These are phyloP conservation scores for Diphasiastrum complanatum DNA, from an alignment of 83 land plant species.

Conservation along the genomic window DNA sequence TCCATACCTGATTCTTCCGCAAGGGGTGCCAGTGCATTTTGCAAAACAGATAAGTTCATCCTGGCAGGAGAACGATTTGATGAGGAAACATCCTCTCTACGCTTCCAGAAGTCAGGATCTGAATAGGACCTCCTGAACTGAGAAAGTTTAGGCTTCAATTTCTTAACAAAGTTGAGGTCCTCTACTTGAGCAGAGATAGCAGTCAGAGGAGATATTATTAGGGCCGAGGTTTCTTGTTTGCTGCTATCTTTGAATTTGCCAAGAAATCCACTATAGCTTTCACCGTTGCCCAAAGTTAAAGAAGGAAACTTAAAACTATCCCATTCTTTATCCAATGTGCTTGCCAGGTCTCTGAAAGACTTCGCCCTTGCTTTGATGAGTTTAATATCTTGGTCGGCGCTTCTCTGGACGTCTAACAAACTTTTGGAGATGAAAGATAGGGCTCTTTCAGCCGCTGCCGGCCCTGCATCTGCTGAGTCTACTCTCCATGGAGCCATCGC, in stretches of 20 bases:
- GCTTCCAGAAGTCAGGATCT: constrained; percentile 19
- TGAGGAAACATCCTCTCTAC: constrained; percentile 9
- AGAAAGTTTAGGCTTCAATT: constrained; percentile 19
- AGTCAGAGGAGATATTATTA: not conserved
- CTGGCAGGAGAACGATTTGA: too few relatives aligned
- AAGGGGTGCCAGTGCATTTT: constrained; percentile 12
- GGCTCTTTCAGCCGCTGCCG: not conserved
- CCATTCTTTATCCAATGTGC: constrained; percentile 31
- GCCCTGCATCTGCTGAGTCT: not conserved
- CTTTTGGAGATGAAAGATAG: constrained; percentile 29
- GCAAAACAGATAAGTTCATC: constrained; percentile 16
- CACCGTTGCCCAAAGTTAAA: not conserved
- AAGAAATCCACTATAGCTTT: constrained; percentile 15
- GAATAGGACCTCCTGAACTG: constrained; percentile 20
- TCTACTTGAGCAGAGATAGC: constrained; percentile 18
- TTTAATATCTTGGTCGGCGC: constrained; percentile 25
- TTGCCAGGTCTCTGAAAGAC: constrained; percentile 31
- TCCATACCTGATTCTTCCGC: constrained; percentile 14
- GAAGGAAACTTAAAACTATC: constrained; percentile 26
- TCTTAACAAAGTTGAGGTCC: constrained; percentile 24
- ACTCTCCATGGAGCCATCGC: too few relatives aligned
- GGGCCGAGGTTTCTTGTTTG: not conserved
- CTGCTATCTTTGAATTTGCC: constrained; percentile 18
- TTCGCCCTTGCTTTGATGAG: constrained; percentile 23
- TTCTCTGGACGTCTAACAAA: constrained; percentile 25